Evolutionary conservation across 805 yeast species (phyloP).

Genomic region (Geotrichum ghanense): DNA sequence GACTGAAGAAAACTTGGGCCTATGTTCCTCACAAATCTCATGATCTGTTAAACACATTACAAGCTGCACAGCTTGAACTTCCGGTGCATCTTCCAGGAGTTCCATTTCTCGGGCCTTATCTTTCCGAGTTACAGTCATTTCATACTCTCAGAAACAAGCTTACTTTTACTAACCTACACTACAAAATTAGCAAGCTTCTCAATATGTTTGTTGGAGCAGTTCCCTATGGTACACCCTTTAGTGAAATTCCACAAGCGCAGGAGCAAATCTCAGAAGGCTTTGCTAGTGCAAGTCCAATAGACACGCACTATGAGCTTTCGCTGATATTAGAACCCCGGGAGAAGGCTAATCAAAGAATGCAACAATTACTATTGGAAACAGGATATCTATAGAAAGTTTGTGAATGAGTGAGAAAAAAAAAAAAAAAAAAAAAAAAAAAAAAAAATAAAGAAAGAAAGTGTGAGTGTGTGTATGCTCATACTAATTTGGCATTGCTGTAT

Average conservation of each 20-base stretch:
- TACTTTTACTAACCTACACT: constrained; percentile 69
- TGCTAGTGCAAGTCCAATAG: constrained; percentile 57
- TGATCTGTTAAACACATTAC: constrained; percentile 42
- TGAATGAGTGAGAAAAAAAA: no score
- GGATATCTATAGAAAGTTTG: constrained; percentile 17
- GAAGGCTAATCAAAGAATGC: constrained; percentile 15
- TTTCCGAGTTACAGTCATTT: constrained; percentile 43
- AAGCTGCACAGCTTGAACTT: constrained; percentile 42
- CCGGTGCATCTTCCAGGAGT: constrained; percentile 74
- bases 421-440: no score
- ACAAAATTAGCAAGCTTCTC: constrained; percentile 31
- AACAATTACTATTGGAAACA: constrained; percentile 23
- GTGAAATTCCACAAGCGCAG: constrained; percentile 56
- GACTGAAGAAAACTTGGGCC: constrained; percentile 76
- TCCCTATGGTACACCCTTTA: constrained; percentile 44
- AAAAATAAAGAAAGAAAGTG: no score
- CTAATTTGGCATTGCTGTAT: no score
- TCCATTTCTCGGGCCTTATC: constrained; percentile 85
- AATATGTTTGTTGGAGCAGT: constrained; percentile 13
- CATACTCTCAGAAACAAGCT: constrained; percentile 21
- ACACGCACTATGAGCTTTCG: constrained; percentile 68
- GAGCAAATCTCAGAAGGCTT: constrained; percentile 41
- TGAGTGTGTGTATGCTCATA: no score
- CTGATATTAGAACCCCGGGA: constrained; percentile 65
- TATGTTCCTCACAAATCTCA: neutral